These are phyloP conservation scores for Pulveroboletus sp. DNA, from an alignment of 768 basidiomycete genomes.

Conservation along the genomic window DNA sequence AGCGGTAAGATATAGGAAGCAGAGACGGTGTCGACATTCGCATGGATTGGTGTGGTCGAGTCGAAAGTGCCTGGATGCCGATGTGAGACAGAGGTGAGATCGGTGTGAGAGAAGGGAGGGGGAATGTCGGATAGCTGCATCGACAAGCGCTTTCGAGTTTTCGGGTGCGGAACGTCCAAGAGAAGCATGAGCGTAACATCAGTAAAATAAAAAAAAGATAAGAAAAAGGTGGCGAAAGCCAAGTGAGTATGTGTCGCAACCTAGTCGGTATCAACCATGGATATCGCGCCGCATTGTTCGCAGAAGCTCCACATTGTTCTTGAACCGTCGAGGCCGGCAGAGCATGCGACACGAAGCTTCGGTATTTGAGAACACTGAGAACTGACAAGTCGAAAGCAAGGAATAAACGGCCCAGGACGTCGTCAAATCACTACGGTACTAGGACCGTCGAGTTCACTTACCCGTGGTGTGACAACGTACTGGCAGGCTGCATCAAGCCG, in stretches of 20 bases:
- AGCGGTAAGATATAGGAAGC: slow-evolving; percentile 16
- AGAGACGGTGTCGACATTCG: slow-evolving; percentile 18
- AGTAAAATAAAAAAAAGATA: slow-evolving; percentile 33
- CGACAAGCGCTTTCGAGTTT: slow-evolving; percentile 24
- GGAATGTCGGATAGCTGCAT: slow-evolving; percentile 21
- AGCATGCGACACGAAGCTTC: slow-evolving; percentile 77
- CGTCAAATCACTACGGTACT: slow-evolving; percentile 12
- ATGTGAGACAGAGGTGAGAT: slow-evolving; percentile 5
- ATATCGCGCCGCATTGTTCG: slow-evolving; percentile 86
- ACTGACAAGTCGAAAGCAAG: slow-evolving; percentile 32
- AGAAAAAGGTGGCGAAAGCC: slow-evolving; percentile 18
- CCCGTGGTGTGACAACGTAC: slow-evolving; percentile 68
- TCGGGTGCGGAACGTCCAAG: slow-evolving; percentile 21
- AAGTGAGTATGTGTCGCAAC: background rate
- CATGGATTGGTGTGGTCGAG: slow-evolving; percentile 19
- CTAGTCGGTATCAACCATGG: slow-evolving; percentile 79
- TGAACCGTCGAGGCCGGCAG: slow-evolving; percentile 64
- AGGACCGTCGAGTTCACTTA: slow-evolving; percentile 36
- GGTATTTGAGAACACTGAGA: slow-evolving; percentile 76
- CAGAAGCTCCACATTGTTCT: slow-evolving; percentile 85
- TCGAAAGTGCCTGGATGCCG: slow-evolving; percentile 19
- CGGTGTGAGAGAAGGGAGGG: slow-evolving; percentile 7
- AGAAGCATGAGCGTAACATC: slow-evolving; percentile 26
- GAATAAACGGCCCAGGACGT: slow-evolving; percentile 9
- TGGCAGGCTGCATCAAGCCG: slow-evolving; percentile 67